Evolutionary conservation across 345 rosid species (phyloP).

Genomic region (Geranium brycei): DNA sequence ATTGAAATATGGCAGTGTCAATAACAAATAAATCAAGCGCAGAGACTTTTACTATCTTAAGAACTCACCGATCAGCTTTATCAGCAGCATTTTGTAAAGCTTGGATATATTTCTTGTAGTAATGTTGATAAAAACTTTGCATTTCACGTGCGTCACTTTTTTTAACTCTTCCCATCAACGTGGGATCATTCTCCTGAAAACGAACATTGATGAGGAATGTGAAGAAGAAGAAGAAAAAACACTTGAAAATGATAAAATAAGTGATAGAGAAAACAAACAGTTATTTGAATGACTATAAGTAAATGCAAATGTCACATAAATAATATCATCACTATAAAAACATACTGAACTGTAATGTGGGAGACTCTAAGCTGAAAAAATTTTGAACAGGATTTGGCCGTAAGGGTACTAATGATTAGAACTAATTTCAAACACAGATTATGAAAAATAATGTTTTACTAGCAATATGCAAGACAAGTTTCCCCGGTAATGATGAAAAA

Average conservation of each 20-base stretch:
- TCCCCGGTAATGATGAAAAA: too few relatives aligned
- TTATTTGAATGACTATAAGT: background rate
- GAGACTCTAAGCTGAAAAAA: background rate
- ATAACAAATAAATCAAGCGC: background rate
- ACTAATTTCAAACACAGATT: background rate
- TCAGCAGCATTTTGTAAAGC: conserved; percentile 81
- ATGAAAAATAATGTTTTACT: background rate
- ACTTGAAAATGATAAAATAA: background rate
- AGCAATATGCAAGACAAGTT: too few relatives aligned
- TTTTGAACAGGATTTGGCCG: background rate
- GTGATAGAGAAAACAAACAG: background rate
- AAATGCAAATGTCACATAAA: background rate
- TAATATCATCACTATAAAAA: background rate
- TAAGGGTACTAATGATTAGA: background rate
- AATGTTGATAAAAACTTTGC: conserved; percentile 76
- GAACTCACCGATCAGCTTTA: conserved; percentile 39
- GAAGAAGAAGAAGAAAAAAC: background rate
- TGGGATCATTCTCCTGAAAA: conserved; percentile 73
- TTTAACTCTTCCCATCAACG: conserved; percentile 64
- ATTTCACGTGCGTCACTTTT: conserved; percentile 87
- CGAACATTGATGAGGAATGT: background rate
- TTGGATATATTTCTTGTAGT: conserved; percentile 69
- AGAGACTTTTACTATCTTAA: background rate
- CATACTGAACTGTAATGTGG: too few relatives aligned
- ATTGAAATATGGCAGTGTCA: background rate